Evolutionary conservation across 805 yeast species (phyloP), one percentile per base, ranked within the genome.

Genomic region (Candida parachauliodes): DNA sequence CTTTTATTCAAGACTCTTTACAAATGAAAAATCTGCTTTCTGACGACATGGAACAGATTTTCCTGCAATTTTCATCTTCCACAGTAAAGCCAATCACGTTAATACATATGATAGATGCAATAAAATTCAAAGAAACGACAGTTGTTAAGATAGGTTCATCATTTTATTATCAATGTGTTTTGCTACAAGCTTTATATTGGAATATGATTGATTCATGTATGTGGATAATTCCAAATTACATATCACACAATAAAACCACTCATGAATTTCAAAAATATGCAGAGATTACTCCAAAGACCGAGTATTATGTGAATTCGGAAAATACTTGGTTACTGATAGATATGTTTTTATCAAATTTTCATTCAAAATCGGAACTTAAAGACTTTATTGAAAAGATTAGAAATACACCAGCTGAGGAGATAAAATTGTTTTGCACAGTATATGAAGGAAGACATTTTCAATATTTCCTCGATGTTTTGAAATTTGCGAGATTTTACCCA

Each of bases 401-500:
- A 34, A 14, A 30, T 17, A 44, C 52, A 48, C n/a, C 57, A 41
- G 19, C 28, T 22, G 60, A 56, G n/a, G 65, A 59, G 32, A 24
- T 64, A 19, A 49, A 51, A 10, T 29, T 55, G 5, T 54, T 42
- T 27, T 53, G 66, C 36, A 45, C 44, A 18, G 52, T 65, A 11
- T 57, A 66, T 68, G 62, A 57, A 17, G 68, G 65, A 0, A 40
- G 42, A 24, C 50, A 48, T 20, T 55, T 44, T 41, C 42, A 37
- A 18, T 44, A 45, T 29, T 36, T 60, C 1, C 43, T 67, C 3
- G 59, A 54, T 8, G 54, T 51, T 5, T 36, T 66, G 43, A 62
- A 62, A 42, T 55, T 50, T 26, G 51, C 50, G 4, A 37, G 57
- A 1, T 42, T 61, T 8, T 64, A 61, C 39, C 72, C 72, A 1